Conservation (phyloP, 768 basidiomycete species). For the Cantharellus anzutake region DNA sequence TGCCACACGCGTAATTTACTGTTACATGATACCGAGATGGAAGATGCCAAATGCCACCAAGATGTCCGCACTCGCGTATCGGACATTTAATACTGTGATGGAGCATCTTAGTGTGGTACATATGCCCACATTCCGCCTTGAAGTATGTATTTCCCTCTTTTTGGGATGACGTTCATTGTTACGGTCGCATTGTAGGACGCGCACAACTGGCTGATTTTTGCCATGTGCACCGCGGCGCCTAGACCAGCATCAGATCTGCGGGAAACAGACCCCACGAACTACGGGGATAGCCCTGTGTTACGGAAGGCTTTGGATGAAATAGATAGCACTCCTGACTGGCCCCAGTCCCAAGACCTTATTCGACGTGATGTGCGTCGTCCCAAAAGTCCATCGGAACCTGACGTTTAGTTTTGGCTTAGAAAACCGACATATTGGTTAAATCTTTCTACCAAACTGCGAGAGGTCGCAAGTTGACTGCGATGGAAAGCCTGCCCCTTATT, state of each 20-base stretch:
- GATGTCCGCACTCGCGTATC: constrained; percentile 18
- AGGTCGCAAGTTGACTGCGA: not conserved
- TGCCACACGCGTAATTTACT: not conserved
- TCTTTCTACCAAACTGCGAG: not conserved
- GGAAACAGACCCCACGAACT: not conserved
- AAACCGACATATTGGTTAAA: constrained; percentile 19
- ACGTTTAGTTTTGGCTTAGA: constrained; percentile 8
- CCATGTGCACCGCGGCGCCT: constrained; percentile 17
- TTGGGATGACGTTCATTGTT: too few relatives aligned
- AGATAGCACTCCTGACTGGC: not conserved
- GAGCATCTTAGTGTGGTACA: constrained; percentile 21
- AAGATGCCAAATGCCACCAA: constrained; percentile 15
- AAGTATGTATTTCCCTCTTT: not conserved
- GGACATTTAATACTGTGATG: constrained; percentile 17
- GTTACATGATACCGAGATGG: constrained; percentile 20
- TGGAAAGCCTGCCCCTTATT: constrained; percentile 15
- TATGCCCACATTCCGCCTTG: constrained; percentile 19
- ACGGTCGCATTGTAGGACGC: constrained; percentile 8
- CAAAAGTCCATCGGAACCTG: not conserved
- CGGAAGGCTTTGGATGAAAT: not conserved
- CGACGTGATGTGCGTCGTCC: not conserved
- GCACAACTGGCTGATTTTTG: constrained; percentile 19
- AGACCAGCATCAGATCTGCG: not conserved
- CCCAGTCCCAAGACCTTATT: not conserved
- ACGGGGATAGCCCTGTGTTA: not conserved